Evolutionary conservation across 2,329 filamentous ascomycete genomes (phyloP).

Genomic region (Monosporascus ibericus): DNA sequence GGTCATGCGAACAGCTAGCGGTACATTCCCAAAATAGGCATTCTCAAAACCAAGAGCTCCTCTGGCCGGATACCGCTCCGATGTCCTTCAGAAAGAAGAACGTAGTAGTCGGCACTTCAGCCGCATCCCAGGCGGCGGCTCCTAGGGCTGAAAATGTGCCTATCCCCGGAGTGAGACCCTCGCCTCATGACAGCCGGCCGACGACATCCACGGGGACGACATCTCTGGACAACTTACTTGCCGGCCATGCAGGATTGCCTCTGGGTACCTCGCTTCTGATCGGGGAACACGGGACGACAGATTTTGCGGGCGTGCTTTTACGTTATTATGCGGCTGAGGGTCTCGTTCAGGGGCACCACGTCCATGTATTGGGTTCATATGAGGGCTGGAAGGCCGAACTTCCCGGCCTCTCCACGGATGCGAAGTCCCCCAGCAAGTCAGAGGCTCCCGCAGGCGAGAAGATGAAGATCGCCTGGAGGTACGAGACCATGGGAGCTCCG

Average conservation of each 20-base stretch:
- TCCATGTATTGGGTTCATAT: conserved; percentile 77
- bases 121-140: conserved; percentile 24
- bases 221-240: conserved; percentile 78
- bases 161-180: conserved; percentile 62
- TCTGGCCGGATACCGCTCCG: neutral
- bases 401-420: conserved; percentile 57
- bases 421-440: conserved; percentile 33
- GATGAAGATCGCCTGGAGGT: conserved; percentile 99
- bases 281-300: conserved; percentile 87
- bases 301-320: conserved; percentile 79
- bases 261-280: conserved; percentile 76
- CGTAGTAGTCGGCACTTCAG: conserved; percentile 40
- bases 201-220: conserved; percentile 88
- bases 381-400: conserved; percentile 79
- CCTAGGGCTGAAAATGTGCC: conserved; percentile 31
- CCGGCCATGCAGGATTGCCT: conserved; percentile 78
- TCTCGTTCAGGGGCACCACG: conserved; percentile 79
- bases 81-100: conserved; percentile 57
- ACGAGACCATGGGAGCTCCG: conserved; percentile 68
- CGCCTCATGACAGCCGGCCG: conserved; percentile 77
- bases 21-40: neutral
- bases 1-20: neutral
- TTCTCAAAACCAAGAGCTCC: neutral
- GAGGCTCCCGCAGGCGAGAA: conserved; percentile 52
- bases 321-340: conserved; percentile 92